Evolutionary conservation across 352 stramenopile genomes (phyloP), one percentile per base, ranked within the genome.

Genomic region (Phytophthora tubulina): DNA sequence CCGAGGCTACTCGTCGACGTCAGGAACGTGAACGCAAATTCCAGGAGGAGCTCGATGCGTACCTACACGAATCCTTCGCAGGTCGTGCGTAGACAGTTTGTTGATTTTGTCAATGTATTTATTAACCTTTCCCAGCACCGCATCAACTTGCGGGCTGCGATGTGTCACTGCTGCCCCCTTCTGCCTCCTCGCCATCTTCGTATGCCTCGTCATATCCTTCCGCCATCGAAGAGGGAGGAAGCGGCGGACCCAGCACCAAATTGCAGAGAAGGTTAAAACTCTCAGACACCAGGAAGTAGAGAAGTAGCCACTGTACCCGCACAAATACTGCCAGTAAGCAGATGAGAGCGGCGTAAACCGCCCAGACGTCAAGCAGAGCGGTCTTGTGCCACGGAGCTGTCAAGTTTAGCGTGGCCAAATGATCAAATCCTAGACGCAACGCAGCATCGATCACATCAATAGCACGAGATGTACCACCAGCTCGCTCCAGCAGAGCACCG

Each of bases 311-410:
- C 54, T 89, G 70, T 3, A 92, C 67, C 2, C 86, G 88, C 4
- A 95, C 66, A 17, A 80, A 70, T 15, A 94, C 77, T 9, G 82
- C 84, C 32, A 92, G 33, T 31, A 93, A 68, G 17, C 89, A 96
- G 13, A 93, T 88, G 3, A 94, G 33, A 9, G 85, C 85, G 2
- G 76, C 82, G 62, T 92, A 94, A 6, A 94, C 84, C 3, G 87
- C 87, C 82, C 85, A 94, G 4, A 96, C 89, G 58, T 96, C 89
- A 1, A 96, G 79, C 65, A 96, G 77, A 27, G 83, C 85, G 0
- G 77, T 83, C 60, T 92, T 93, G 73, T 96, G 89, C 89, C 89
- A 96, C 10, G 89, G 86, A 17, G 79, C 63, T 42, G 72, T 76
- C 51, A 94, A 62, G 53, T 94, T 88, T 13, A 92, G 65, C 3